These are phyloP conservation scores for Neurospora tetraspora DNA, from an alignment of 495 filamentous ascomycete genomes.

Conservation along the genomic window DNA sequence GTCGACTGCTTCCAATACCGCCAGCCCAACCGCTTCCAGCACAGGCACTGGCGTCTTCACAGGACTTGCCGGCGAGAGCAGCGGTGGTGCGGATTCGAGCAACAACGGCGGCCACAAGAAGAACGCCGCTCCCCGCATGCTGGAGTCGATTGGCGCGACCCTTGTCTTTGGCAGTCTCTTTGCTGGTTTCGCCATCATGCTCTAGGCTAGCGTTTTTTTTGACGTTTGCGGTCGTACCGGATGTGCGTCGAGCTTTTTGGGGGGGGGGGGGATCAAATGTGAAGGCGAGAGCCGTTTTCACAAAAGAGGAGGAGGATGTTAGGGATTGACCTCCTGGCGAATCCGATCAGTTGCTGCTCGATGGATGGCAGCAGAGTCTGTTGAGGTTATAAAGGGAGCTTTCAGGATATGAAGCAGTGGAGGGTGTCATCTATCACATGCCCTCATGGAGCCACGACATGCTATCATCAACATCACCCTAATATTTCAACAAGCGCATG, in stretches of 20 bases:
- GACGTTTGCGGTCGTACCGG: neutral
- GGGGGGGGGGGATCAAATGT: neutral
- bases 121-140: constrained; percentile 19
- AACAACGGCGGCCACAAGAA: constrained; percentile 6
- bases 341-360: neutral
- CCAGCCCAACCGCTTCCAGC: constrained; percentile 27
- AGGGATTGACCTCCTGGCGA: neutral
- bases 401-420: neutral
- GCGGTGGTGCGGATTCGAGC: constrained; percentile 6
- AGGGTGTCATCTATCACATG: neutral
- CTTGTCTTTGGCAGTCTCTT: constrained; percentile 48
- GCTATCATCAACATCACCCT: neutral
- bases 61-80: constrained; percentile 37
- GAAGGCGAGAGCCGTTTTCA: neutral
- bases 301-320: neutral
- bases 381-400: neutral
- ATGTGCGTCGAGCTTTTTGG: neutral
- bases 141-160: constrained; percentile 7
- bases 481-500: neutral
- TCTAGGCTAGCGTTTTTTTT: constrained; percentile 28
- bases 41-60: constrained; percentile 29
- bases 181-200: constrained; percentile 52
- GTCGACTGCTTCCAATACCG: constrained; percentile 30
- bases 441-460: neutral
- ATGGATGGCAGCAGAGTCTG: neutral